Base-by-base conservation (phyloP, 306 rosid species). In the Ochetophila trinervis region DNA sequence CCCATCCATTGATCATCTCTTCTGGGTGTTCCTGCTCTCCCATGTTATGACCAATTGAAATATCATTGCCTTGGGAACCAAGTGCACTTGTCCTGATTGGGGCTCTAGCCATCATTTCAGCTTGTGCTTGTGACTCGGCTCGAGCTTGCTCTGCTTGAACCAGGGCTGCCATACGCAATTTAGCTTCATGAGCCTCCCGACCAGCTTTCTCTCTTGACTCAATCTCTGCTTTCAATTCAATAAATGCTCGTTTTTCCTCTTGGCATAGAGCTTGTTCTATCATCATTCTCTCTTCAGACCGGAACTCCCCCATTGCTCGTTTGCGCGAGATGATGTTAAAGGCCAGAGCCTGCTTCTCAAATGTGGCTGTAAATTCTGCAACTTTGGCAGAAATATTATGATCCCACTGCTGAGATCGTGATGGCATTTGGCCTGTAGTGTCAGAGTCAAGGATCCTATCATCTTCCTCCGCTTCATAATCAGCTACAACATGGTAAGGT, bases 371-470 rank as follows among this genome's bases (percentile, higher is more conserved):
- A 68, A 89, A 93, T 78, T 93, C 97, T 0, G 96, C 86, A 63
- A 93, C 90, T 76, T 93, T 93, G 68, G 94, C 91, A 64, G 90
- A 69, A 72, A 93, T 90, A 74, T 89, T 93, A 50, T 87, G 91
- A 76, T 93, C 98, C 98, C 98, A 93, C 74, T 93, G 98, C 75
- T 93, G 98, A 44, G 96, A 89, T 66, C 98, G 89, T 17, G 98
- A 93, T 45, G 85, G 94, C 83, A 93, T 71, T 75, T 83, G 86
- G 64, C 98, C 98, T 4, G 96, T 89, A 27, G 94, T 87, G 78
- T 93, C 97, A 67, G 97, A 87, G 83, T 93, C 96, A 0, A 93
- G 97, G 65, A 93, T 87, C 78, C 98, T 84, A 69, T 93, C 97
- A 69, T 93, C 98, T 82, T 93, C 98, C 80, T 93, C 97, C 8